Evolutionary conservation across 2,329 filamentous ascomycete species (phyloP).

Genomic region (Rutstroemia sp.): DNA sequence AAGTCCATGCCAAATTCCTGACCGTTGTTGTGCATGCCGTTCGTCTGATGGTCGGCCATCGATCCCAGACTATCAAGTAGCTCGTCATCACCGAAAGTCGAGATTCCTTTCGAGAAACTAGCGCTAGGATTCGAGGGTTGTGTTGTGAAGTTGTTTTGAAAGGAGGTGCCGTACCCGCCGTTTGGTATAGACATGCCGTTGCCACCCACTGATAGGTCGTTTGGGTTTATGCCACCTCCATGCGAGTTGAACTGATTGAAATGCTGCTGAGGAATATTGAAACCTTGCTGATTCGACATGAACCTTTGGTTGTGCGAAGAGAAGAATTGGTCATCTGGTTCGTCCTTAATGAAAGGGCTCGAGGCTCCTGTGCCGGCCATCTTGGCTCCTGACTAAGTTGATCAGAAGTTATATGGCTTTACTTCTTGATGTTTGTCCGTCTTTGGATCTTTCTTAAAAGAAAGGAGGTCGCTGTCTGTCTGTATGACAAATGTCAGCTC

Average conservation of each 20-base stretch:
- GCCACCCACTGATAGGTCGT: conserved; percentile 67
- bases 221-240: conserved; percentile 68
- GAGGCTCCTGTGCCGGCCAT: conserved; percentile 31
- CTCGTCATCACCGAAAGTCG: conserved; percentile 81
- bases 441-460: conserved; percentile 5
- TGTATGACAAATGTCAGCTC: conserved; percentile 27
- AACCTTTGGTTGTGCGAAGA: conserved; percentile 25
- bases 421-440: conserved; percentile 15
- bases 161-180: conserved; percentile 46
- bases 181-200: conserved; percentile 43
- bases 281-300: conserved; percentile 27
- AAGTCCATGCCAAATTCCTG: conserved; percentile 54
- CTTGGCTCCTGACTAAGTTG: conserved; percentile 18
- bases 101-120: conserved; percentile 70
- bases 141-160: conserved; percentile 52
- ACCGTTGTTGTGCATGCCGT: conserved; percentile 41
- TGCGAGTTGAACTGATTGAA: conserved; percentile 32
- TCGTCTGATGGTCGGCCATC: conserved; percentile 26
- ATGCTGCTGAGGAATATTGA: conserved; percentile 40
- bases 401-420: conserved; percentile 13
- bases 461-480: conserved; percentile 14
- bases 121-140: conserved; percentile 49
- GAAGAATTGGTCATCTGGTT: conserved; percentile 56
- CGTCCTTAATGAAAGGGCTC: conserved; percentile 60
- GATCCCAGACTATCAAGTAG: conserved; percentile 66